Evolutionary conservation across 2,329 filamentous ascomycete genomes (phyloP), one percentile per base, ranked within the genome.

Genomic region (Alternaria dauci): DNA sequence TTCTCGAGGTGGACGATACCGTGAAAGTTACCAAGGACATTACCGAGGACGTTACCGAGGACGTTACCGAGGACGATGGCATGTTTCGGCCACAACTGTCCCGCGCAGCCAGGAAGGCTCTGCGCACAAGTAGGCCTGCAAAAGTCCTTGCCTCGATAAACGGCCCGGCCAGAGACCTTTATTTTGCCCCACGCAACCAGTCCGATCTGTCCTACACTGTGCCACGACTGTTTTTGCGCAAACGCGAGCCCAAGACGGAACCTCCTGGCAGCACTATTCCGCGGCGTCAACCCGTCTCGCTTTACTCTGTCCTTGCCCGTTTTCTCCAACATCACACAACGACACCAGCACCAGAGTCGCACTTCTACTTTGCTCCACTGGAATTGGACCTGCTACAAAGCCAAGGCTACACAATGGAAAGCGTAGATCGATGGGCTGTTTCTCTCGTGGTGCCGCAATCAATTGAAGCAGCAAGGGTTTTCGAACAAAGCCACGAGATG

Each of bases 281-380:
- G 28, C 48, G 55, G 25, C 26, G 50, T 8, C 61, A 63, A 41
- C 62, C 71, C 5, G 39, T 55, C 1, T 70, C 75, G 1, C 50
- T 76, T 6, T 65, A 72, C 56, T 65, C 70, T 5, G 65, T 77
- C n/a, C 55, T 78, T 28, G 61, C 68, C n/a, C 69, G 72, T 18
- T 71, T 72, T 52, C 28, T 77, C 2, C n/a, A 56, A 23, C 59
- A 65, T 25, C 50, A 58, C 11, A 68, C 67, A n/a, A n/a, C 34
- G 30, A 28, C 48, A 5, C 55, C 62, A 4, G 18, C 12, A 5
- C 39, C 18, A 20, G 42, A 65, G n/a, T 38, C 55, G 8, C 59
- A 53, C 1, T 70, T 66, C 48, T 36, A 57, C 2, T 70, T 71
- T 44, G 68, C 58, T 1, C 28, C 43, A 18, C 32, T 54, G 30